Conservation (phyloP, 2,329 filamentous ascomycete species). For the Dryadomyces sulphureus region DNA sequence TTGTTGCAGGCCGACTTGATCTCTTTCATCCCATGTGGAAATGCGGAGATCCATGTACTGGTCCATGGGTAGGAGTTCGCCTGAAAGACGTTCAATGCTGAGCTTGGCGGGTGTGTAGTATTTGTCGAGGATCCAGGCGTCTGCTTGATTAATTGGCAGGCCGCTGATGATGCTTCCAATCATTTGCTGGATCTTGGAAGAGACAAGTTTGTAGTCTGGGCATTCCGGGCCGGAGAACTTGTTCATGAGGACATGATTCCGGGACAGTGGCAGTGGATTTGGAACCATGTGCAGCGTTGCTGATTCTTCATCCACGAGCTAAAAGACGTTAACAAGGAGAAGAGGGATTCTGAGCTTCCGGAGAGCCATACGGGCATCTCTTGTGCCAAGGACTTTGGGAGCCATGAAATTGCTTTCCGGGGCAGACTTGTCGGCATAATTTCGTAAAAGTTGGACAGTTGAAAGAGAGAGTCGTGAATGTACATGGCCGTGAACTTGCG, state of each 20-base stretch:
- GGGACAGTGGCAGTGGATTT: slow-evolving; percentile 13
- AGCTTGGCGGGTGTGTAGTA: slow-evolving; percentile 10
- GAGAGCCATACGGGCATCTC: background rate
- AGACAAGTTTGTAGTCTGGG: slow-evolving; percentile 10
- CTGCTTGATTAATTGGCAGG: slow-evolving; percentile 10
- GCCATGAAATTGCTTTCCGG: slow-evolving; percentile 7
- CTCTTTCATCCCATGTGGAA: no score
- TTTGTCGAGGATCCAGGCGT: slow-evolving; percentile 15
- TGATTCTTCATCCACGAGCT: slow-evolving; percentile 14
- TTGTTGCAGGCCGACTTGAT: slow-evolving; percentile 10
- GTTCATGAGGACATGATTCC: slow-evolving; percentile 14
- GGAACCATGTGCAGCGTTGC: slow-evolving; percentile 14
- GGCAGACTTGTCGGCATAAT: slow-evolving; percentile 10
- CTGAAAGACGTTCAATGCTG: slow-evolving; percentile 20
- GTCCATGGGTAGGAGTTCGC: slow-evolving; percentile 17
- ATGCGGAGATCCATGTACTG: slow-evolving; percentile 25
- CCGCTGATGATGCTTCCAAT: slow-evolving; percentile 9
- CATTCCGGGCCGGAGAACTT: slow-evolving; percentile 13
- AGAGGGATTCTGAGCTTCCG: background rate
- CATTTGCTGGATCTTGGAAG: slow-evolving; percentile 10
- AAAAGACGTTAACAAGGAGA: slow-evolving; percentile 4
- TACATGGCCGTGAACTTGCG: slow-evolving; percentile 11
- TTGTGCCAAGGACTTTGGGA: background rate
- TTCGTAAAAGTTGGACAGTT: slow-evolving; percentile 14
- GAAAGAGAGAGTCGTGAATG: slow-evolving; percentile 1